Conservation (phyloP, 31 red algal genomes). For the Asparagopsis taxiformis region DNA sequence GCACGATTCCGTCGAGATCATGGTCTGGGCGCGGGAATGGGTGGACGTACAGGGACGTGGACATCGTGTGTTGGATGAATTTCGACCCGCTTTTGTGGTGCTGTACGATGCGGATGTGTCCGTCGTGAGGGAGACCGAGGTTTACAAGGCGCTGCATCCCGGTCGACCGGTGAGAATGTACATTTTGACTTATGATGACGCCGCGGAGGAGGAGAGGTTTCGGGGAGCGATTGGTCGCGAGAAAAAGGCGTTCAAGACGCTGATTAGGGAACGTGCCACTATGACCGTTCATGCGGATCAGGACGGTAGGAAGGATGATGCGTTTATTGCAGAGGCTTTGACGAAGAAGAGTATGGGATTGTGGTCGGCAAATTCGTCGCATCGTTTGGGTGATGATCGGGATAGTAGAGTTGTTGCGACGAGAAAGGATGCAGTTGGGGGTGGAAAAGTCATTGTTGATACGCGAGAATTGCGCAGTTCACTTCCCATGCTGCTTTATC, state of each 20-base stretch:
- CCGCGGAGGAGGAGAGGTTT: slow-evolving; percentile 69
- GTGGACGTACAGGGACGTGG: slow-evolving; percentile 60
- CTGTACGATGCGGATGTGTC: slow-evolving; percentile 78
- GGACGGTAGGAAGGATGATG: slow-evolving; percentile 55
- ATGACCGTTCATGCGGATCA: slow-evolving; percentile 79
- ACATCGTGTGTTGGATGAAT: slow-evolving; percentile 70
- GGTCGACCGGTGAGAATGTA: slow-evolving; percentile 76
- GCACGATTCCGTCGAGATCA: too few relatives aligned
- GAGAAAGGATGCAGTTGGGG: not conserved
- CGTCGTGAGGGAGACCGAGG: slow-evolving; percentile 82
- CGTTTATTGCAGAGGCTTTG: slow-evolving; percentile 40
- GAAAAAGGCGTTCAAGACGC: slow-evolving; percentile 71
- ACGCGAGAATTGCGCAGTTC: slow-evolving; percentile 85
- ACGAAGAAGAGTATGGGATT: slow-evolving; percentile 3
- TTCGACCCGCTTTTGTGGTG: slow-evolving; percentile 77
- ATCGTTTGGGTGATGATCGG: slow-evolving; percentile 41
- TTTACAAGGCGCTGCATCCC: slow-evolving; percentile 75
- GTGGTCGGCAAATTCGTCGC: not conserved
- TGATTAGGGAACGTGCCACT: slow-evolving; percentile 83
- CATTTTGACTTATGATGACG: slow-evolving; percentile 69
- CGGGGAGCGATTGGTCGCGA: slow-evolving; percentile 34
- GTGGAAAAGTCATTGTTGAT: slow-evolving; percentile 73
- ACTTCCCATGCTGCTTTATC: slow-evolving; percentile 75
- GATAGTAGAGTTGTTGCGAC: slow-evolving; percentile 47
- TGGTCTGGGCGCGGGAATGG: slow-evolving; percentile 64